Base-by-base conservation (phyloP, 495 filamentous ascomycete genomes). In the Penicillium pulvis region DNA sequence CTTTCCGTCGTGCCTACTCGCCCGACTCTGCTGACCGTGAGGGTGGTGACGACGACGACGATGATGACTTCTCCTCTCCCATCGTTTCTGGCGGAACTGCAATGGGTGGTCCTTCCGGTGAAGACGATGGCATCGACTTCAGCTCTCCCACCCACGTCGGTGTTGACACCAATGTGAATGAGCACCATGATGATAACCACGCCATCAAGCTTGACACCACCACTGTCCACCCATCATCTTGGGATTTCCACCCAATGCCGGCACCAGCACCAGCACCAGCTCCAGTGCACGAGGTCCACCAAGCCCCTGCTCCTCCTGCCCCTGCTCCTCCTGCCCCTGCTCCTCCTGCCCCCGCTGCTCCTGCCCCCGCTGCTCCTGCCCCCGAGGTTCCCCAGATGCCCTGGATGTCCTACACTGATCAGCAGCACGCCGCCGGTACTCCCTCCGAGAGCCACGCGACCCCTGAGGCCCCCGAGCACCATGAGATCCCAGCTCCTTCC, bases 111-210 rank as follows among this genome's bases (percentile, higher is more conserved):
- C 65, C 65, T 20, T 65, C 61, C n/a, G 70, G 64, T 1, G 47
- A 64, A 20, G 70, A 72, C 20, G 58, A 56, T n/a, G 68, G 62
- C 1, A 49, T 43, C 44, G 35, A 30, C 30, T 64, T 63, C 48
- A 48, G 46, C 9, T 23, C 50, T 23, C 52, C 58, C 26, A 56
- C 36, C 9, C 35, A 55, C 2, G 51, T 66, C 11, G 56, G 41
- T 30, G 57, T 66, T 17, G 52, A 59, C 51, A 63, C 43, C n/a
- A 49, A 58, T 19, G 68, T 71, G 12, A 57, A 70, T 4, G 65
- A 67, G 51, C 35, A 64, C 28, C 50, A 58, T 20, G 50, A 66
- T 41, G 71, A 73, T 47, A 62, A 73, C 55, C 71, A 73, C 56
- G 56, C 67, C 2, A 51, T 74, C 58, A 58, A 72, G 53, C 39